phyloP scores from a whole-genome alignment of 225 moss, liverwort and hornwort species.

The Thuidium tamariscinum region DNA sequence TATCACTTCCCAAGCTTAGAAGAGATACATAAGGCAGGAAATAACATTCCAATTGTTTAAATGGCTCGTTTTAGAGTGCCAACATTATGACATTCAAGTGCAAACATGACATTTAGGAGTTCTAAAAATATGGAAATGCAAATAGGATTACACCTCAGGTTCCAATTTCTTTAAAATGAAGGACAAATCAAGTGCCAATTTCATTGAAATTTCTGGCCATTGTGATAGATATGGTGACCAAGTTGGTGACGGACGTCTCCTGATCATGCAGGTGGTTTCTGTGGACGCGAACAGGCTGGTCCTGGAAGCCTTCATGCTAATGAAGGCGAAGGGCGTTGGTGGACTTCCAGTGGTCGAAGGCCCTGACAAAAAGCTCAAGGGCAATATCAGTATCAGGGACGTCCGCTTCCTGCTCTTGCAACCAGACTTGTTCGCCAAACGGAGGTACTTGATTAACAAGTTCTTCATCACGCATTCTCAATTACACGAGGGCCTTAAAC shows the following conservation, averaged over 20 bases:
- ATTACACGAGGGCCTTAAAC: too few species aligned
- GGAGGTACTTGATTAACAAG: slow-evolving; percentile 19
- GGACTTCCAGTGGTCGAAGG: slow-evolving; percentile 85
- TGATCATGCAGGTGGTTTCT: slow-evolving; percentile 39
- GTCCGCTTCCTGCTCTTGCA: slow-evolving; percentile 67
- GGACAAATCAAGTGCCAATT: background rate
- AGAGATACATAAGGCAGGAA: background rate
- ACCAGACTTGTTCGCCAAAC: slow-evolving; percentile 63
- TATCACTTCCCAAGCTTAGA: background rate
- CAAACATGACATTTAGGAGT: background rate
- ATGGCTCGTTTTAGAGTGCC: background rate
- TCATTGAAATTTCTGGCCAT: background rate
- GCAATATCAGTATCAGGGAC: slow-evolving; percentile 72
- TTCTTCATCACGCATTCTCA: background rate
- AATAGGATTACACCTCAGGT: background rate
- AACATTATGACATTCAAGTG: background rate
- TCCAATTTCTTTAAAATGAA: background rate
- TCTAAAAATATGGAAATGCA: background rate
- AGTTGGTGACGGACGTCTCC: background rate
- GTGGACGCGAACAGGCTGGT: slow-evolving; percentile 51
- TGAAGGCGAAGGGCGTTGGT: slow-evolving; percentile 64
- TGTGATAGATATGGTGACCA: background rate
- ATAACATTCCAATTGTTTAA: background rate
- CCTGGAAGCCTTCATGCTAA: slow-evolving; percentile 79
- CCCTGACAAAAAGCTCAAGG: slow-evolving; percentile 38